Base-by-base conservation (phyloP, 2,329 filamentous ascomycete genomes). In the Orbilia blumenaviensis region DNA sequence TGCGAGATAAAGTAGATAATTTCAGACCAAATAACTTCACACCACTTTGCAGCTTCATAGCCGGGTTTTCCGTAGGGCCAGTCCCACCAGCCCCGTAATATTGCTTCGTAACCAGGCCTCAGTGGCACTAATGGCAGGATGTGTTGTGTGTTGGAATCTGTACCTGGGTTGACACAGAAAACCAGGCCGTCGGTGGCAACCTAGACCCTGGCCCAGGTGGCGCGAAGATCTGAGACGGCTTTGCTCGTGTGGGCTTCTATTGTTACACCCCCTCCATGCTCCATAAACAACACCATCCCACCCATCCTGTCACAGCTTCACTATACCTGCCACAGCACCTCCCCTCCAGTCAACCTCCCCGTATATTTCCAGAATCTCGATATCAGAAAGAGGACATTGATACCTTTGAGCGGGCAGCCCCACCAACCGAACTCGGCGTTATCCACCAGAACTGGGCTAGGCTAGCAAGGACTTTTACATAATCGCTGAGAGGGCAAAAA, bases 231-330 rank as follows among this genome's bases (percentile, higher is more conserved):
- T 38, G 16, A 38, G 56, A n/a, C 56, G 27, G 64, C 36, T 56
- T 29, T 69, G 66, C 54, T 69, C 66, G 66, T 69, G 64, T 67
- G 64, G 50, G 27, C 36, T 27, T 54, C 58, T 66, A 36, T 54
- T 32, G 42, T 52, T 25, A 54, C 50, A 54, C 34, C 34, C 62
- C 46, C 34, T 44, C 46, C 56, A 62, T 50, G 38, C 34, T 5
- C 32, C 29, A 62, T 4, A 18, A 48, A 14, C 54, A 50, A 62
- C 12, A 36, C 56, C 27, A 16, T 32, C 46, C 46, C 36, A 21
- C 54, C 18, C 25, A 44, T 56, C 48, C 16, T 44, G n/a, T 14
- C n/a, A 23, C 52, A 3, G 25, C n/a, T 8, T 4, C 4, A 4
- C 18, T 23, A 21, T 21, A 12, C 8, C 29, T 50, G 2, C 42